phyloP scores from a whole-genome alignment of 148 eudicot species.

The Arctostaphylos glauca region DNA sequence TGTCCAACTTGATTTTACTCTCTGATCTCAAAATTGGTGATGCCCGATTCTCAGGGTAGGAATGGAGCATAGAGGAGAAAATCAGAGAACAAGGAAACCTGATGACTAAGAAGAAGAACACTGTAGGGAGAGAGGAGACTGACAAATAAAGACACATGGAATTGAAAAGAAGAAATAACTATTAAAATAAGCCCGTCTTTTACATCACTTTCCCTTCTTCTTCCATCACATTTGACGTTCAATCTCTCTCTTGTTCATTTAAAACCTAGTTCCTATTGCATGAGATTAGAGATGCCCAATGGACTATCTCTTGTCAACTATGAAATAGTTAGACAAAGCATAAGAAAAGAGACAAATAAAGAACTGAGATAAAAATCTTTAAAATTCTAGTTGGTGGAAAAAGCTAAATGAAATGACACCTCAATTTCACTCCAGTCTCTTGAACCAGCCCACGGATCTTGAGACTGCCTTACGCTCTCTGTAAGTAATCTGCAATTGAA shows the following conservation, averaged over 20 bases:
- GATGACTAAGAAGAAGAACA: too few relatives aligned
- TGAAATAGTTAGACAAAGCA: neutral
- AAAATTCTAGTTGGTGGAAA: neutral
- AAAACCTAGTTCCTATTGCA: neutral
- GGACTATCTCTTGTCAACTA: neutral
- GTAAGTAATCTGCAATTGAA: slow-evolving; percentile 62
- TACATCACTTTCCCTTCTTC: neutral
- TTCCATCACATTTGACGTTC: neutral
- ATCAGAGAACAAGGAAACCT: too few relatives aligned
- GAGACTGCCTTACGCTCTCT: slow-evolving; percentile 66
- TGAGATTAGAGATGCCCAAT: neutral
- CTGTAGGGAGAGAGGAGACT: neutral
- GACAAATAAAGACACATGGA: neutral
- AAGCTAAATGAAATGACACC: slow-evolving; percentile 36
- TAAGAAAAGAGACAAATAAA: neutral
- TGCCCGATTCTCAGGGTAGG: too few relatives aligned
- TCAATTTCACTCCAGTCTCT: slow-evolving; percentile 76
- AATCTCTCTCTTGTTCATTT: neutral
- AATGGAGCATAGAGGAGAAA: too few relatives aligned
- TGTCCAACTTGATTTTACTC: too few relatives aligned
- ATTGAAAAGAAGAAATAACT: neutral
- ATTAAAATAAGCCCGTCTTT: neutral
- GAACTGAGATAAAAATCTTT: neutral
- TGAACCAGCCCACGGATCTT: slow-evolving; percentile 63
- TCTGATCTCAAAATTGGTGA: too few relatives aligned